Percentiles rank a stretch among this genome's conserved stretches.
Evolutionary conservation across 2,329 filamentous ascomycete genomes (phyloP).

Genomic region (Trichophaea hybrida): DNA sequence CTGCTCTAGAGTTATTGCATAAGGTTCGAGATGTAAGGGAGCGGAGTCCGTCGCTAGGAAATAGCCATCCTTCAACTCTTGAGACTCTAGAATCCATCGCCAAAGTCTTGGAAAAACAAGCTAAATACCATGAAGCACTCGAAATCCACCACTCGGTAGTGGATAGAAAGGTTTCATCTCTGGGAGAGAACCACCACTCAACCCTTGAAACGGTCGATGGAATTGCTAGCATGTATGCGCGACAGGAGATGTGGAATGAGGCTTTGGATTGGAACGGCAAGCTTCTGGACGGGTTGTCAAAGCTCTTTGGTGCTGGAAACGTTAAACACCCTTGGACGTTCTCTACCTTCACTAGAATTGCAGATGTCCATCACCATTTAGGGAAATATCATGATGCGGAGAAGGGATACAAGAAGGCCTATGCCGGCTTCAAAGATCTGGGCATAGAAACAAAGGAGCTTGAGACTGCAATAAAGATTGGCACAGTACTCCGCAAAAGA

Average conservation of each 20-base stretch:
- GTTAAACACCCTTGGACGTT: neutral
- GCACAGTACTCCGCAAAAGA: neutral
- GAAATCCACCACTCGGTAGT: neutral
- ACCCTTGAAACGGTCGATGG: neutral
- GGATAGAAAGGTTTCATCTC: neutral
- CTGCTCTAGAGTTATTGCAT: neutral
- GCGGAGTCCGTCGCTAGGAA: neutral
- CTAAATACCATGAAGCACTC: neutral
- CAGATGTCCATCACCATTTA: neutral
- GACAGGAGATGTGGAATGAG: neutral
- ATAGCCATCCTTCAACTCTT: neutral
- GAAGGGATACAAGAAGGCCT: neutral
- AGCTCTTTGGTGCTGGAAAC: neutral
- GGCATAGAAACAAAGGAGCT: neutral
- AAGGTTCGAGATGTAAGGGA: neutral
- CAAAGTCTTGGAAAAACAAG: neutral
- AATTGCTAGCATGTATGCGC: neutral
- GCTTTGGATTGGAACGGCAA: neutral
- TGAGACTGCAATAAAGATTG: neutral
- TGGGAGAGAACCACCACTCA: neutral
- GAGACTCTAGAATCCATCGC: neutral
- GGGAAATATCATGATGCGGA: neutral
- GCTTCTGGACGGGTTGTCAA: neutral
- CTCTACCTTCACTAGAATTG: neutral
- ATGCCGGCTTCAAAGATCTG: neutral